Conservation (phyloP, 2,329 filamentous ascomycete species). For the Coniochaeta pulveracea region DNA sequence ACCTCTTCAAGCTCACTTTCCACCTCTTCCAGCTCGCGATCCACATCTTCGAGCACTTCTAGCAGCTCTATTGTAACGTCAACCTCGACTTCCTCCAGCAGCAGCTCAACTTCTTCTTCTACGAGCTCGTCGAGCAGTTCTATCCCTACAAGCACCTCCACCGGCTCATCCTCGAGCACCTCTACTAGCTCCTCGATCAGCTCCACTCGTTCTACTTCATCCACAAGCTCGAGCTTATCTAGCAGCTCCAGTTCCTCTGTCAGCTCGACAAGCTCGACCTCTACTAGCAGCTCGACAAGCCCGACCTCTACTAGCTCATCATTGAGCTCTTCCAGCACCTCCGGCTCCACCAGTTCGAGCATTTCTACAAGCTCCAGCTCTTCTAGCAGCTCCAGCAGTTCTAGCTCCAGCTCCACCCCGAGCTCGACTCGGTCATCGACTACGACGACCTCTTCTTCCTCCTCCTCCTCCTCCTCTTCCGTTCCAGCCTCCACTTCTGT, state of each 20-base stretch:
- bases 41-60: neutral
- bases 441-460: neutral
- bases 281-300: conserved; percentile 1
- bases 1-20: conserved; percentile 3
- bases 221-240: neutral
- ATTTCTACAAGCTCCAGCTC: neutral
- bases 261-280: neutral
- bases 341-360: conserved; percentile 1
- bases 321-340: conserved; percentile 3
- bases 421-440: conserved; percentile 1
- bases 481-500: neutral
- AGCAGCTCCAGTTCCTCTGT: neutral
- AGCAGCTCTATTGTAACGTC: conserved; percentile 1
- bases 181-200: neutral
- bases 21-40: conserved; percentile 1
- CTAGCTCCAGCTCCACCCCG: conserved; percentile 2
- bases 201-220: conserved; percentile 1
- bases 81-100: conserved; percentile 3
- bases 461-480: neutral
- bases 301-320: conserved; percentile 3
- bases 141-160: neutral
- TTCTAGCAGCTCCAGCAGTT: neutral
- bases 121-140: neutral
- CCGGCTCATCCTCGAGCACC: neutral
- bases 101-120: conserved; percentile 2